phyloP scores from a whole-genome alignment of 768 basidiomycete species.

The Naganishia friedmannii region DNA sequence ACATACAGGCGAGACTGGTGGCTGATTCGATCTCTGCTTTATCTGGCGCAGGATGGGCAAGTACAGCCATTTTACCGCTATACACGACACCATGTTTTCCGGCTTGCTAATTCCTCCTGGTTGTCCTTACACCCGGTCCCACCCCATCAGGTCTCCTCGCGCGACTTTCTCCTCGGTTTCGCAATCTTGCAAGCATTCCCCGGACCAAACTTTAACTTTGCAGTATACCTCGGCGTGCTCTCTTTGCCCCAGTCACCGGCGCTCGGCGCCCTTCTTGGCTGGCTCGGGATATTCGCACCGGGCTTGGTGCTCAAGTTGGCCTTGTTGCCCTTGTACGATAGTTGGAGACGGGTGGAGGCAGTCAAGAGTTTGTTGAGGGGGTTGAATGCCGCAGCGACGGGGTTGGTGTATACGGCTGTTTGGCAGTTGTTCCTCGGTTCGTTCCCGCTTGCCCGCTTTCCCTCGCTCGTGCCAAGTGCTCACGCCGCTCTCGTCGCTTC shows the following conservation, averaged over 20 bases:
- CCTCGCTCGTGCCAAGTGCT: too few species aligned
- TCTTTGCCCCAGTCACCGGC: slow-evolving; percentile 48
- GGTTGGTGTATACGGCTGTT: slow-evolving; percentile 44
- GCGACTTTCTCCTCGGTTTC: slow-evolving; percentile 58
- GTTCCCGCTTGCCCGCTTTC: slow-evolving; percentile 1
- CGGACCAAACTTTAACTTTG: slow-evolving; percentile 61
- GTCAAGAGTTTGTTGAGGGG: slow-evolving; percentile 40
- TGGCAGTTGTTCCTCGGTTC: slow-evolving; percentile 39
- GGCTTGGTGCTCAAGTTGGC: slow-evolving; percentile 53
- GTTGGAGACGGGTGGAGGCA: slow-evolving; percentile 35
- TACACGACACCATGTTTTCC: too few species aligned
- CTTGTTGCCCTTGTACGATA: slow-evolving; percentile 43
- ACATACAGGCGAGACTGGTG: neutral
- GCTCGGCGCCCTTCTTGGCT: slow-evolving; percentile 58
- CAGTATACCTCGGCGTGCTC: slow-evolving; percentile 59
- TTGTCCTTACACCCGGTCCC: slow-evolving; percentile 51
- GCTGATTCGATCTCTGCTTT: neutral
- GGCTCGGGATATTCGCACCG: slow-evolving; percentile 58
- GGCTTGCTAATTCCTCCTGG: neutral
- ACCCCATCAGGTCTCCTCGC: slow-evolving; percentile 55
- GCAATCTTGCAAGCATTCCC: slow-evolving; percentile 42
- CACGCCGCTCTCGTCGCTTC: slow-evolving; percentile 10
- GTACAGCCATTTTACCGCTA: slow-evolving; percentile 2
- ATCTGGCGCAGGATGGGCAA: slow-evolving; percentile 32
- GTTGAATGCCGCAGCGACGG: slow-evolving; percentile 47